Evolutionary conservation across 2,329 filamentous ascomycete species (phyloP).

Genomic region (Fusarium floridanum): DNA sequence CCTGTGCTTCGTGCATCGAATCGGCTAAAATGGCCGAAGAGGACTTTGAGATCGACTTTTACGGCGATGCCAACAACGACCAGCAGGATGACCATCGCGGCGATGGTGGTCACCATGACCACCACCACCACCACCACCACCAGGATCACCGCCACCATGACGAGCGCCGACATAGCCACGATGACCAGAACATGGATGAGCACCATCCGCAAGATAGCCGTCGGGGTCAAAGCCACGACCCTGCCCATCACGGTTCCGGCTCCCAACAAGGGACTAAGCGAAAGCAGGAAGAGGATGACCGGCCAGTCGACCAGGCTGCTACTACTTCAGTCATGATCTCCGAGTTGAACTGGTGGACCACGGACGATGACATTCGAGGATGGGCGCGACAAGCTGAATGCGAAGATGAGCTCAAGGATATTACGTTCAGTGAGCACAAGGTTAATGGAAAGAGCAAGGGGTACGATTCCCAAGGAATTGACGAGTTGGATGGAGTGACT

Average conservation of each 20-base stretch:
- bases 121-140: slow-evolving; percentile 41
- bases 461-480: slow-evolving; percentile 60
- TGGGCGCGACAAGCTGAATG: slow-evolving; percentile 85
- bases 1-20: slow-evolving; percentile 27
- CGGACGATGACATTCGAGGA: slow-evolving; percentile 92
- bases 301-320: slow-evolving; percentile 70
- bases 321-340: slow-evolving; percentile 85
- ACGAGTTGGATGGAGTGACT: slow-evolving; percentile 14
- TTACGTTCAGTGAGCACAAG: slow-evolving; percentile 98
- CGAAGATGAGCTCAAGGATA: slow-evolving; percentile 88
- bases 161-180: slow-evolving; percentile 46
- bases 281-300: slow-evolving; percentile 70
- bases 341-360: slow-evolving; percentile 96
- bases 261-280: slow-evolving; percentile 68
- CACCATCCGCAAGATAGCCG: slow-evolving; percentile 56
- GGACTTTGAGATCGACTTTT: slow-evolving; percentile 80
- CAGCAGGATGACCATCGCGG: slow-evolving; percentile 55
- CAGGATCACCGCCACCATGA: slow-evolving; percentile 46
- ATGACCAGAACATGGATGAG: slow-evolving; percentile 57
- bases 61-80: slow-evolving; percentile 69
- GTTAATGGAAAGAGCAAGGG: slow-evolving; percentile 99
- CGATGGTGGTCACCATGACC: slow-evolving; percentile 38
- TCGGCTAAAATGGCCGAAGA: slow-evolving; percentile 72
- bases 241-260: slow-evolving; percentile 56
- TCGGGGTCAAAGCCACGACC: slow-evolving; percentile 52